phyloP scores from a whole-genome alignment of 2,329 filamentous ascomycete species.

The Cadophora sp. region DNA sequence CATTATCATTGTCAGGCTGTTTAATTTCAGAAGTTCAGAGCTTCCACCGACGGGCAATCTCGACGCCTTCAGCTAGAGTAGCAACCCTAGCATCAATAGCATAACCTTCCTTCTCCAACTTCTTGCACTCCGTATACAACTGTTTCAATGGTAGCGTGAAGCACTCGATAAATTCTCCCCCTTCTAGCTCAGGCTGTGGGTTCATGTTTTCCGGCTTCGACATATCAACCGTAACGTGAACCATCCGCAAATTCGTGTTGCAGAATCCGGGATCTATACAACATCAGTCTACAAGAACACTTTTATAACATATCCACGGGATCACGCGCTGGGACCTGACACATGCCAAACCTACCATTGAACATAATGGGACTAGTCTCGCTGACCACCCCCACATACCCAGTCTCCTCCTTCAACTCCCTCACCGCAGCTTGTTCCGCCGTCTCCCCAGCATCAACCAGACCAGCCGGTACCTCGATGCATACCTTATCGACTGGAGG shows the following conservation, averaged over 20 bases:
- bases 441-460: slow-evolving; percentile 68
- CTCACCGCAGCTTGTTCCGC: slow-evolving; percentile 66
- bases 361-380: slow-evolving; percentile 71
- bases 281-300: not conserved
- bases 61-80: slow-evolving; percentile 48
- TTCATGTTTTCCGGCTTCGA: slow-evolving; percentile 52
- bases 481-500: slow-evolving; percentile 64
- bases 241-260: slow-evolving; percentile 67
- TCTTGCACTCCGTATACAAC: slow-evolving; percentile 53
- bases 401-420: slow-evolving; percentile 71
- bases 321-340: not conserved
- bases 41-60: slow-evolving; percentile 47
- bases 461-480: slow-evolving; percentile 70
- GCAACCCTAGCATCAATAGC: slow-evolving; percentile 50
- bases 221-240: slow-evolving; percentile 56
- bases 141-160: slow-evolving; percentile 54
- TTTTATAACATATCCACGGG: not conserved
- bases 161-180: slow-evolving; percentile 60
- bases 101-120: slow-evolving; percentile 50
- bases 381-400: slow-evolving; percentile 62
- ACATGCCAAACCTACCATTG: slow-evolving; percentile 51
- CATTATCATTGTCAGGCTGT: not conserved
- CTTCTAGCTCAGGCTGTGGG: slow-evolving; percentile 54
- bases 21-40: slow-evolving; percentile 25
- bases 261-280: slow-evolving; percentile 64